Conservation (phyloP, 2,329 filamentous ascomycete genomes). For the Fusarium redolens region DNA sequence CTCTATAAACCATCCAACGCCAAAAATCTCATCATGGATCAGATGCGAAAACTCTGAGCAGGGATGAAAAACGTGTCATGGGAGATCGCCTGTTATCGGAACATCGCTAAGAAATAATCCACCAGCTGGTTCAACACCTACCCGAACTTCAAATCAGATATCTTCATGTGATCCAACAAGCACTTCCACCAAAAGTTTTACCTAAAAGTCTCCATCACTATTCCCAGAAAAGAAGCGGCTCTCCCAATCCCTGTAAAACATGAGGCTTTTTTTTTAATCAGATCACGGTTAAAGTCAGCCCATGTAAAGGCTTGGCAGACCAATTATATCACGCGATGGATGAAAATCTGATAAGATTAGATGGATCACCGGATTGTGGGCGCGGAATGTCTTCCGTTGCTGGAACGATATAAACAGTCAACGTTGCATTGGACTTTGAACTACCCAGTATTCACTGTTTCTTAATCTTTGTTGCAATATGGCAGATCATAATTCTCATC, state of each 20-base stretch:
- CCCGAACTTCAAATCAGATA: neutral
- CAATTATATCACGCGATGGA: neutral
- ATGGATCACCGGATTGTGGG: constrained; percentile 32
- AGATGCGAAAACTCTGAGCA: neutral
- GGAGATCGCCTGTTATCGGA: constrained; percentile 1
- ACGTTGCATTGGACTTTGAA: neutral
- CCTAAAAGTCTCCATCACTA: neutral
- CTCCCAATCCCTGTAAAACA: neutral
- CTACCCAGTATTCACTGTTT: neutral
- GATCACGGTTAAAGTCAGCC: neutral
- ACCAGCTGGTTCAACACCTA: neutral
- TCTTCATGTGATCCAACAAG: neutral
- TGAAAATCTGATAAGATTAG: constrained; percentile 43
- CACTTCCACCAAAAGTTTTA: neutral
- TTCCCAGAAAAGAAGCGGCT: neutral
- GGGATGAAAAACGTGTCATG: neutral
- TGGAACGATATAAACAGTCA: neutral
- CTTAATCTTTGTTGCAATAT: neutral
- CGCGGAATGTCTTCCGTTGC: constrained; percentile 27
- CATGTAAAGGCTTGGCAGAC: neutral
- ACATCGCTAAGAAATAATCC: neutral
- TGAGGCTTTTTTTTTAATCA: constrained; percentile 6
- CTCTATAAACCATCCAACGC: neutral
- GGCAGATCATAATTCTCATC: constrained; percentile 21
- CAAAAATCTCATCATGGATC: neutral